Evolutionary conservation across 768 basidiomycete genomes (phyloP).

Genomic region (Mycena latifolia): DNA sequence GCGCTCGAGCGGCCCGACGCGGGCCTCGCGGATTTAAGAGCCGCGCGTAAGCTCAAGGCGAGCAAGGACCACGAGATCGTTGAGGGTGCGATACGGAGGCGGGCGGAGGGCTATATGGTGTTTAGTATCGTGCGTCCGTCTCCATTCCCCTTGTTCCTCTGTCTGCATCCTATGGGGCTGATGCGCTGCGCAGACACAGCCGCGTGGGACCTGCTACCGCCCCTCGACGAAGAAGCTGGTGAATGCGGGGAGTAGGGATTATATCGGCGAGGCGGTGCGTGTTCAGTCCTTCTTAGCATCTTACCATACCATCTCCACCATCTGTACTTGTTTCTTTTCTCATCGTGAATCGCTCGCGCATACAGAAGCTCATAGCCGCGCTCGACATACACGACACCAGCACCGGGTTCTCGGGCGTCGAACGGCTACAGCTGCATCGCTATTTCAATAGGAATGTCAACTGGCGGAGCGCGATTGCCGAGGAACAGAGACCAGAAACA

Average conservation of each 20-base stretch:
- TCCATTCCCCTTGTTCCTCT: not conserved
- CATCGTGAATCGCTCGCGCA: constrained; percentile 8
- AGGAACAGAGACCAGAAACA: not conserved
- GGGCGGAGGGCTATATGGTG: constrained; percentile 91
- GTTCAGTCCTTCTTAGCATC: too few relatives aligned
- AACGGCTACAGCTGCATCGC: constrained; percentile 47
- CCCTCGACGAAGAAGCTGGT: constrained; percentile 91
- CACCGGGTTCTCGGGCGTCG: constrained; percentile 84
- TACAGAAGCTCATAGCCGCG: constrained; percentile 86
- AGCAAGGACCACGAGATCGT: constrained; percentile 91
- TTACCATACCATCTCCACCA: too few relatives aligned
- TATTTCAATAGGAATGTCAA: too few relatives aligned
- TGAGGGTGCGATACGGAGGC: constrained; percentile 87
- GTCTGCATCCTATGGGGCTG: too few relatives aligned
- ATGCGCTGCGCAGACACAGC: not conserved
- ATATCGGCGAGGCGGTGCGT: constrained; percentile 87
- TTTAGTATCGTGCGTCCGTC: constrained; percentile 84
- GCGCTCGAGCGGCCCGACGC: constrained; percentile 71
- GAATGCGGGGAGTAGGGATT: constrained; percentile 87
- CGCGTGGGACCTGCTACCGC: constrained; percentile 90
- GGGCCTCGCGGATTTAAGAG: constrained; percentile 78
- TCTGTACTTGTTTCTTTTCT: too few relatives aligned
- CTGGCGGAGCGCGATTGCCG: too few relatives aligned
- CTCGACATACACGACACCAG: constrained; percentile 80
- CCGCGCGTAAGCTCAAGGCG: constrained; percentile 76